Evolutionary conservation across 352 stramenopile genomes (phyloP).

Genomic region (Pythium dissimile): DNA sequence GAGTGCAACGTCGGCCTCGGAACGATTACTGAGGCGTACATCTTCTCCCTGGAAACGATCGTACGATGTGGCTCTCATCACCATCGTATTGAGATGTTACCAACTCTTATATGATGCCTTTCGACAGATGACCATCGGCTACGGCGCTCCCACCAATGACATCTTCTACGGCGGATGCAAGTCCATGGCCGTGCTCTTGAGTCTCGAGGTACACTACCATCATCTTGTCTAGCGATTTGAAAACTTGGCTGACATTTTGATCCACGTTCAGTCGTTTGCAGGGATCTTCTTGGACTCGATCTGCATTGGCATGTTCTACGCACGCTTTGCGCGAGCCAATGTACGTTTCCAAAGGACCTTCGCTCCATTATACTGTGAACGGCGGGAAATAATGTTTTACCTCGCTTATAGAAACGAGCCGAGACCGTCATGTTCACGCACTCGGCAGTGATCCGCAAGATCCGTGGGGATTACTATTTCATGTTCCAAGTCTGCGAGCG

Average conservation of each 20-base stretch:
- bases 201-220: constrained; percentile 67
- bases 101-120: neutral
- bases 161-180: constrained; percentile 86
- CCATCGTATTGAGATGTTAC: no score
- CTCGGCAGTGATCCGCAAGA: constrained; percentile 83
- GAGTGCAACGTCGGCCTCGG: constrained; percentile 72
- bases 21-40: constrained; percentile 78
- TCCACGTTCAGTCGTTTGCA: constrained; percentile 72
- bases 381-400: neutral
- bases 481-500: constrained; percentile 91
- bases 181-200: constrained; percentile 75
- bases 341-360: constrained; percentile 28
- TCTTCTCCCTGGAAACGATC: constrained; percentile 87
- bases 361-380: neutral
- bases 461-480: constrained; percentile 88
- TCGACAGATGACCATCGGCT: constrained; percentile 85
- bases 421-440: constrained; percentile 88
- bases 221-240: no score
- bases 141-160: constrained; percentile 80
- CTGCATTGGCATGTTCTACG: constrained; percentile 87
- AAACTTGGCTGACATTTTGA: no score
- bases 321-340: constrained; percentile 74
- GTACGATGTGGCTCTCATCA: constrained; percentile 39
- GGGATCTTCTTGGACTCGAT: constrained; percentile 86
- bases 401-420: constrained; percentile 55